Evolutionary conservation across 768 basidiomycete species (phyloP), one percentile per base, ranked within the genome.

Genomic region (Cystofilobasidium capitatum): DNA sequence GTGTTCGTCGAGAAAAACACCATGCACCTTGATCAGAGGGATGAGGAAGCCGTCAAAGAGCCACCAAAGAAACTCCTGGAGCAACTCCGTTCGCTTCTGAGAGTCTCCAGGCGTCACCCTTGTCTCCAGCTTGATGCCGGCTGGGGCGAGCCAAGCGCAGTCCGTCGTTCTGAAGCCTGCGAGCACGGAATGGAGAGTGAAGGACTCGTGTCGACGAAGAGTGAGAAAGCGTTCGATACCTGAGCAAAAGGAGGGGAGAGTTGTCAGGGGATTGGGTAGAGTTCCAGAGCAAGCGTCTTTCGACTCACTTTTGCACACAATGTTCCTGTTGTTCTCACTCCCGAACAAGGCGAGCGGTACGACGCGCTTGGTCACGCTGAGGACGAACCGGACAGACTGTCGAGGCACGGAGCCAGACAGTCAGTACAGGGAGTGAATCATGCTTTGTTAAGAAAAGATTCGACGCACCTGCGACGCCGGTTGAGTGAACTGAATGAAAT

Each of bases 11-110:
- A 37, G 16, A 13, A 36, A 20, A 31, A 29, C 8, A 36, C 7
- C 35, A 74, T 82, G 54, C 70, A 89, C 94, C 80, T 84, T 87
- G 39, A 98, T 76, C 6, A 98, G 78, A 0, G 88, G 83, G 5
- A 88, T 76, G 9, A 98, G 76, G 75, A 93, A 91, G 0, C 84
- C 86, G 73, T 92, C 88, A 66, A 96, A 89, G 71, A 91, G 86
- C 96, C 96, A 99, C 74, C 85, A 88, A n/a, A 97, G 65, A 73
- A 94, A 90, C 60, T 97, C 90, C 74, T 89, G 85, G 0, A 92
- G 73, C 17, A 98, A 76, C 73, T 91, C 86, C n/a, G 83, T 81
- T 22, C 90, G 82, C 75, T 91, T 96, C 37, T 83, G 71, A 2
- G 84, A 78, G 72, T 97, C 92, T 0, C 84, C 83, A 3, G 83